These are phyloP conservation scores for Diplodia corticola DNA, from an alignment of 2,329 filamentous ascomycete species.

Conservation along the genomic window DNA sequence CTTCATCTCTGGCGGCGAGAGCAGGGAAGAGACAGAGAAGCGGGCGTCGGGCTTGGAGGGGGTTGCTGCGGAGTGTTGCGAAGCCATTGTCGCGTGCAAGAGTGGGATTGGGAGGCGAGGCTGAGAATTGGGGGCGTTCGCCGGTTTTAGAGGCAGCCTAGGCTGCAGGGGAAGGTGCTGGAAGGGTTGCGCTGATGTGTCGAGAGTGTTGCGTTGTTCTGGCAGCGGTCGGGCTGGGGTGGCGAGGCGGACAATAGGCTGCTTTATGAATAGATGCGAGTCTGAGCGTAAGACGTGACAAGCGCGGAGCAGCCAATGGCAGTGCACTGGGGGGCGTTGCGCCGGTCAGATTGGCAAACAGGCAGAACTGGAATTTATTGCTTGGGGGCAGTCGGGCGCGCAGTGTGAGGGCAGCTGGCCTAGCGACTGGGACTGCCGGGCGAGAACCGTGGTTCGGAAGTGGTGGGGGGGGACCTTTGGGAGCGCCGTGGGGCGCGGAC, in stretches of 20 bases:
- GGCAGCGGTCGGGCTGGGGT: conserved; percentile 21
- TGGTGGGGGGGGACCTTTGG: neutral
- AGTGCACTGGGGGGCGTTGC: conserved; percentile 8
- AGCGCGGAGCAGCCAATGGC: conserved; percentile 22
- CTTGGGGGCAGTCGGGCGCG: neutral
- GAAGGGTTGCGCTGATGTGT: conserved; percentile 19
- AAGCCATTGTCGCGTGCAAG: conserved; percentile 17
- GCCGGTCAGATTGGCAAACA: conserved; percentile 21
- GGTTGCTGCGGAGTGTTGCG: conserved; percentile 2
- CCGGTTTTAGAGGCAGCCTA: conserved; percentile 14
- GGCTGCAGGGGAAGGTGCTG: conserved; percentile 22
- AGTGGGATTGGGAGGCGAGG: conserved; percentile 5
- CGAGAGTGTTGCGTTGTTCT: conserved; percentile 22
- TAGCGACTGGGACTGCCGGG: neutral
- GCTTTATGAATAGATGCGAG: conserved; percentile 23
- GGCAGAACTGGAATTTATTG: conserved; percentile 20
- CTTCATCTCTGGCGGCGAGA: conserved; percentile 45
- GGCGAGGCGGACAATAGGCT: conserved; percentile 23
- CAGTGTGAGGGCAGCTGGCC: neutral
- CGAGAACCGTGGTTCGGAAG: conserved; percentile 1
- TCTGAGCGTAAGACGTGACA: conserved; percentile 21
- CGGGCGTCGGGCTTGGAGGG: conserved; percentile 15
- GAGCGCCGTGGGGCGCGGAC: conserved; percentile 15
- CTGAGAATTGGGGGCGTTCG: neutral
- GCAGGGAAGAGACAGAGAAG: conserved; percentile 30